A percentile compares a stretch with the other conserved stretches of the same genome.
phyloP scores from a whole-genome alignment of 2,329 filamentous ascomycete species.

The Venturia pyrina region DNA sequence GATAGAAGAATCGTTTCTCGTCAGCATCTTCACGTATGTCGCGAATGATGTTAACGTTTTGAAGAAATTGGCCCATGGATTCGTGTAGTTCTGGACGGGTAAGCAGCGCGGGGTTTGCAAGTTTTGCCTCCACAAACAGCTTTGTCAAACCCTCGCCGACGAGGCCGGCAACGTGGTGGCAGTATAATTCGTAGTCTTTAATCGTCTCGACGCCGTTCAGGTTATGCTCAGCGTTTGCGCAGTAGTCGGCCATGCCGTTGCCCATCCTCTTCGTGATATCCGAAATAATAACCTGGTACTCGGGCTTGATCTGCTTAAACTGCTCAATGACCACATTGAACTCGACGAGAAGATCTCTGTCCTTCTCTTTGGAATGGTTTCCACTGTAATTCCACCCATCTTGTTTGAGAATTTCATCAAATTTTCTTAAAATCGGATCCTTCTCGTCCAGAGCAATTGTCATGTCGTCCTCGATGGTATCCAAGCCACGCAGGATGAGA shows the following conservation, averaged over 20 bases:
- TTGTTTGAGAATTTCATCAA: conserved; percentile 65
- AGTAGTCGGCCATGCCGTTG: conserved; percentile 95
- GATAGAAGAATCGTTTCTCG: conserved; percentile 87
- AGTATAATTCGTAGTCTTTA: conserved; percentile 90
- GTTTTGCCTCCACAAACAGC: conserved; percentile 76
- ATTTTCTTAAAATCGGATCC: conserved; percentile 74
- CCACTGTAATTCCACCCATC: conserved; percentile 87
- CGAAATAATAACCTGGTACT: conserved; percentile 77
- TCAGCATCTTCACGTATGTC: conserved; percentile 84
- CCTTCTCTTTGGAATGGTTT: conserved; percentile 87
- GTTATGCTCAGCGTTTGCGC: conserved; percentile 68
- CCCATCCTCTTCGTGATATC: conserved; percentile 94
- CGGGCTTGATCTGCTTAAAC: conserved; percentile 77
- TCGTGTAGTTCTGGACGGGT: conserved; percentile 74
- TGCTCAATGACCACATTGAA: conserved; percentile 82
- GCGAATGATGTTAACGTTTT: conserved; percentile 98
- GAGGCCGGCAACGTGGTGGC: conserved; percentile 96
- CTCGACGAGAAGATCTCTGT: conserved; percentile 81
- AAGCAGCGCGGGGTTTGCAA: conserved; percentile 77
- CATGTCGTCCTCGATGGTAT: conserved; percentile 99
- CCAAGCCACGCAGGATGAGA: conserved; percentile 78
- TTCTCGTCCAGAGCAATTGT: conserved; percentile 74
- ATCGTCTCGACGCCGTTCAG: conserved; percentile 71
- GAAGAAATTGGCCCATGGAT: conserved; percentile 94
- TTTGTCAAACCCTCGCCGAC: conserved; percentile 89